phyloP scores from a whole-genome alignment of 1,139 yeast species.

The Pichia inconspicua region DNA sequence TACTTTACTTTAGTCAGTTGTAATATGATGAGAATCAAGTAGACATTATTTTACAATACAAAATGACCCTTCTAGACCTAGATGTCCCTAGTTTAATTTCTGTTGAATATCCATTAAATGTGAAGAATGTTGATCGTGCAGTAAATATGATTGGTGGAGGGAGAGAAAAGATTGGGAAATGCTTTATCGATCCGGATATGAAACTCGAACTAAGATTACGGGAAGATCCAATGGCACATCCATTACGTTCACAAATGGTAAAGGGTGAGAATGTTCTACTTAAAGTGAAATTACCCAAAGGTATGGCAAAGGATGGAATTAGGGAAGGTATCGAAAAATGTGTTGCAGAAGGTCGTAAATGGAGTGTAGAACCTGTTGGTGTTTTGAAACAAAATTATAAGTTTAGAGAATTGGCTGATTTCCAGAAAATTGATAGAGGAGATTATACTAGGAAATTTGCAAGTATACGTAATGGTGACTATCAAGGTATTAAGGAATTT shows the following conservation, averaged over 20 bases:
- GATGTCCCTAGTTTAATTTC: constrained; percentile 72
- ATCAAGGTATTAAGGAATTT: constrained; percentile 35
- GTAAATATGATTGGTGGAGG: constrained; percentile 71
- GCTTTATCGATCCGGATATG: constrained; percentile 27
- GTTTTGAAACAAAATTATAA: constrained; percentile 64
- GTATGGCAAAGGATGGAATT: constrained; percentile 38
- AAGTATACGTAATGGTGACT: constrained; percentile 36
- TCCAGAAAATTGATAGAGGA: constrained; percentile 61
- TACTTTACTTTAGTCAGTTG: no score
- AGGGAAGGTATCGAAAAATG: constrained; percentile 42
- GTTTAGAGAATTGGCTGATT: constrained; percentile 84
- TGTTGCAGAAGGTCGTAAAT: constrained; percentile 24
- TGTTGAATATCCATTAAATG: constrained; percentile 74
- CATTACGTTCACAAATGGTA: constrained; percentile 45
- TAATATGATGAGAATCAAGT: no score
- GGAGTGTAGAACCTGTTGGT: constrained; percentile 53
- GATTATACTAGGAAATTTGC: constrained; percentile 37
- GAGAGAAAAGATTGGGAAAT: constrained; percentile 35
- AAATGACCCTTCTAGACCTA: constrained; percentile 40
- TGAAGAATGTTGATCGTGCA: constrained; percentile 56
- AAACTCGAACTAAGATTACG: constrained; percentile 59
- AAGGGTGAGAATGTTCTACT: constrained; percentile 51
- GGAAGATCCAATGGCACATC: constrained; percentile 74
- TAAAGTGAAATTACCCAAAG: constrained; percentile 63
- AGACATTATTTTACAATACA: background rate